Conservation (phyloP, 2,329 filamentous ascomycete species). For the Purpureocillium takamizusanense region DNA sequence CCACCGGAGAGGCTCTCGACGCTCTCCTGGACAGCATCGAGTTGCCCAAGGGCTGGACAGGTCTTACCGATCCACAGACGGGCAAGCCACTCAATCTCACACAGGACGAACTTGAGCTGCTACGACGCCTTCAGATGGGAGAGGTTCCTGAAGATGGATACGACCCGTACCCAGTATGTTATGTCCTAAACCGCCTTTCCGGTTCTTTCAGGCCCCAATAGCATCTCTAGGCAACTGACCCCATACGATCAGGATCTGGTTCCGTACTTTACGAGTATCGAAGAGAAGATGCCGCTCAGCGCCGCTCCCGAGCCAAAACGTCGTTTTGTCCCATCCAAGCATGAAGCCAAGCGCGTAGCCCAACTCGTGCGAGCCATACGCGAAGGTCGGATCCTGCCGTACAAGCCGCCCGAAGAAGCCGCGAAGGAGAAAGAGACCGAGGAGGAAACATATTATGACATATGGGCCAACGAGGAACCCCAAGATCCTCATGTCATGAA, state of each 20-base stretch:
- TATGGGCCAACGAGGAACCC: slow-evolving; percentile 89
- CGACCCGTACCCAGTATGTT: slow-evolving; percentile 74
- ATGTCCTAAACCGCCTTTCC: no score
- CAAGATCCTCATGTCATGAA: slow-evolving; percentile 85
- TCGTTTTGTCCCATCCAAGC: slow-evolving; percentile 90
- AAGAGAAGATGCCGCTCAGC: slow-evolving; percentile 90
- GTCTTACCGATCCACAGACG: slow-evolving; percentile 85
- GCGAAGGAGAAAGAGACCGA: slow-evolving; percentile 64
- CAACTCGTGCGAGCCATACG: slow-evolving; percentile 94
- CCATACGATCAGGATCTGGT: slow-evolving; percentile 59
- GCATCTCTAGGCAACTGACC: no score
- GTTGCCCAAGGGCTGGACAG: slow-evolving; percentile 94
- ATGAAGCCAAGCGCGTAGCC: slow-evolving; percentile 93
- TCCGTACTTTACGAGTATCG: slow-evolving; percentile 85
- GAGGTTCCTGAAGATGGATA: slow-evolving; percentile 82
- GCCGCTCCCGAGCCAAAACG: slow-evolving; percentile 93
- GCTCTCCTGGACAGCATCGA: slow-evolving; percentile 93
- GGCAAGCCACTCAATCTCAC: slow-evolving; percentile 86
- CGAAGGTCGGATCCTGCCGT: slow-evolving; percentile 88
- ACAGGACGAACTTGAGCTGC: slow-evolving; percentile 78
- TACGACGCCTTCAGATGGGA: slow-evolving; percentile 82
- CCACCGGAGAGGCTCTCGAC: slow-evolving; percentile 87
- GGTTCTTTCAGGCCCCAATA: no score
- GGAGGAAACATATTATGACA: slow-evolving; percentile 68
- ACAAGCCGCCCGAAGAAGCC: slow-evolving; percentile 62